Percentiles rank a stretch among this genome's conserved stretches.
These are phyloP conservation scores for Citrus unshiu DNA, from an alignment of 345 rosid genomes.

Conservation along the genomic window DNA sequence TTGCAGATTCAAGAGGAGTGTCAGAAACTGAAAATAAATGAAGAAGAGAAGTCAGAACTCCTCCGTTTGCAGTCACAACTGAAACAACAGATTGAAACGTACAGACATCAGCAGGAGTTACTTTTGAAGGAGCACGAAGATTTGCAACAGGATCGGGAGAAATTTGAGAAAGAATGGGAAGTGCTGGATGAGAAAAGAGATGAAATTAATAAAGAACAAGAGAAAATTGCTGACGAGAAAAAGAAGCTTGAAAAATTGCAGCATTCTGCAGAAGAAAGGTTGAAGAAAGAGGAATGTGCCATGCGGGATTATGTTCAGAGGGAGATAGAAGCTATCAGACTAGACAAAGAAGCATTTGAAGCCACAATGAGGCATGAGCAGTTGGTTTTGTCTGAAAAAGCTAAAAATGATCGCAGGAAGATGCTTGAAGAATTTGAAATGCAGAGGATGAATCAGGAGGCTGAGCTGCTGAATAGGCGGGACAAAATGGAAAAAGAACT, in stretches of 20 bases:
- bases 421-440: conserved; percentile 55
- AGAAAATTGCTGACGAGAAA: conserved; percentile 43
- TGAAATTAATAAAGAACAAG: conserved; percentile 39
- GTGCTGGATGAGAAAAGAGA: conserved; percentile 66
- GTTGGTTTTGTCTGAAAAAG: conserved; percentile 44
- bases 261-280: conserved; percentile 45
- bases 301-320: conserved; percentile 37
- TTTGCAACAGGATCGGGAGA: conserved; percentile 63
- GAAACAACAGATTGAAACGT: conserved; percentile 58
- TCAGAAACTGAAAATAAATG: conserved; percentile 48
- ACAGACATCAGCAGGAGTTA: conserved; percentile 48
- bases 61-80: conserved; percentile 55
- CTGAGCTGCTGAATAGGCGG: conserved; percentile 34
- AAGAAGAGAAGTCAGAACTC: conserved; percentile 69
- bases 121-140: conserved; percentile 63
- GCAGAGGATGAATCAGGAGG: conserved; percentile 45
- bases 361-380: conserved; percentile 60
- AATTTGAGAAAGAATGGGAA: conserved; percentile 80
- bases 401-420: conserved; percentile 46
- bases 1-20: conserved; percentile 47
- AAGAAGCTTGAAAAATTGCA: conserved; percentile 38
- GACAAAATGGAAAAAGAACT: conserved; percentile 55
- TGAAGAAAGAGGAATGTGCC: conserved; percentile 55
- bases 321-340: conserved; percentile 50
- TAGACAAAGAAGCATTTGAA: conserved; percentile 69